These are phyloP conservation scores for Amanita thiersii DNA, from an alignment of 768 basidiomycete species.

Conservation along the genomic window DNA sequence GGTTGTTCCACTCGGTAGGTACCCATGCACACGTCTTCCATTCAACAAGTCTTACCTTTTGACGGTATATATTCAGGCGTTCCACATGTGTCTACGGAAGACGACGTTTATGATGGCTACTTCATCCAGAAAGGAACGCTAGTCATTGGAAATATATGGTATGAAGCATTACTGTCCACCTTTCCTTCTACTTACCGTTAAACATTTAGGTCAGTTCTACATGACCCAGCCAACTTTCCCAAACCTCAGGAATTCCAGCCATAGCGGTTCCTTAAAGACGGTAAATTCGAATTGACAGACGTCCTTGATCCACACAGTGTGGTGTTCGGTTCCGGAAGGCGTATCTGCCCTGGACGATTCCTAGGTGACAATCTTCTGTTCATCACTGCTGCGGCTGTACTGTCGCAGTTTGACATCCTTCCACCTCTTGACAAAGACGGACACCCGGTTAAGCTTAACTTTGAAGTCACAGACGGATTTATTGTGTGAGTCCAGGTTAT, in stretches of 20 bases:
- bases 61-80: constrained; percentile 24
- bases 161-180: neutral
- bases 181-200: neutral
- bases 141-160: constrained; percentile 34
- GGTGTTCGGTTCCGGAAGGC: constrained; percentile 23
- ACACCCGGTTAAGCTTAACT: no score
- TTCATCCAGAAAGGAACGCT: constrained; percentile 32
- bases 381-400: neutral
- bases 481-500: no score
- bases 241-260: constrained; percentile 31
- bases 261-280: constrained; percentile 18
- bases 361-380: neutral
- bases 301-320: neutral
- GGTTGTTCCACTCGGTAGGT: constrained; percentile 16
- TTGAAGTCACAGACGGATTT: no score
- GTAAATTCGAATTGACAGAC: neutral
- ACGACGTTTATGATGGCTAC: constrained; percentile 32
- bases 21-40: neutral
- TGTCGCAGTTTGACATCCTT: neutral
- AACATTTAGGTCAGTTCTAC: constrained; percentile 29
- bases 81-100: constrained; percentile 30
- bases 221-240: constrained; percentile 29
- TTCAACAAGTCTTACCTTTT: neutral
- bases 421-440: no score
- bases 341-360: constrained; percentile 21